Evolutionary conservation across 2,329 filamentous ascomycete genomes (phyloP), one percentile per base, ranked within the genome.

Genomic region (Colletotrichum costaricense): DNA sequence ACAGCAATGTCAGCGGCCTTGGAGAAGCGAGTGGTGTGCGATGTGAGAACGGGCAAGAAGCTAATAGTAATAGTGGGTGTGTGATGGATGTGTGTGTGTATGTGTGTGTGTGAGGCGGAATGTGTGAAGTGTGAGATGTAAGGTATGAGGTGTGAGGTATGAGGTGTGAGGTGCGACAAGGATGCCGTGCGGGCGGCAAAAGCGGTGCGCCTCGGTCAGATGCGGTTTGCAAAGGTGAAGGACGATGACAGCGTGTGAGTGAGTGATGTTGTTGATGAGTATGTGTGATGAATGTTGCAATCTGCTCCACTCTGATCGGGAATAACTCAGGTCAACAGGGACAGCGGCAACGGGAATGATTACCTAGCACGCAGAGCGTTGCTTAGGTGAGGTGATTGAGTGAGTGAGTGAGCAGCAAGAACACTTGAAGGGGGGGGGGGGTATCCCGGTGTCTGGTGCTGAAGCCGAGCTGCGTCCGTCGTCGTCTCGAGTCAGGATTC

Each of bases 151-250:
- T 24, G 19, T 16, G 42, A 46, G 38, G 49, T 22, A 22, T 38
- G 59, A 63, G 58, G n/a, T 28, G 49, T 19, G 59, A 49, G 49
- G 24, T 42, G 52, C 24, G 67, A 69, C 49, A 35, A 38, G 58
- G 62, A 67, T 62, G 65, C 58, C 24, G 33, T 60, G 55, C 46
- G 59, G 62, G 71, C 71, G 71, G 71, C 67, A 73, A 67, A 62
- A 30, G 60, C 38, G 38, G 33, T 67, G 57, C 57, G 62, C 19
- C 68, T 70, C 67, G 71, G 62, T 67, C 67, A 72, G 71, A 71
- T 56, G 71, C 68, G 71, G 68, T 56, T 66, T 54, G 42, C 19
- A 28, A 42, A 49, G 19, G 60, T 63, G 60, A 49, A 63, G 12
- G 60, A 14, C 9, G 42, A 49, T 22, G 42, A 49, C 19, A 42